Percentiles rank a stretch among this genome's conserved stretches.
These are phyloP conservation scores for Kwoniella sp. DNA, from an alignment of 768 basidiomycete genomes.

Conservation along the genomic window DNA sequence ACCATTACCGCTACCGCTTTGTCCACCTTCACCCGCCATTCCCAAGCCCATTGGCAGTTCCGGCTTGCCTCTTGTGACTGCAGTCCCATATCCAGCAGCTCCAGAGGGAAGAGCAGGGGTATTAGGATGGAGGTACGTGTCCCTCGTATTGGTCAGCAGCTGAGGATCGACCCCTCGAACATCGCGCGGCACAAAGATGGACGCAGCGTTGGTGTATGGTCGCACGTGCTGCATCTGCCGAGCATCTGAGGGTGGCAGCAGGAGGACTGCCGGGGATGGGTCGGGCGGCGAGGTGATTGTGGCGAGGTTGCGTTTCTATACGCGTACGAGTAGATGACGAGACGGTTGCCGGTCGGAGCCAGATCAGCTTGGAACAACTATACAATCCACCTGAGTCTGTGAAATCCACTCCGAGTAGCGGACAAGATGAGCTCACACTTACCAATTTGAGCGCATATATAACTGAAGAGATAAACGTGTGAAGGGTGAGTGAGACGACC, in stretches of 20 bases:
- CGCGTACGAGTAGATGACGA: too few species aligned
- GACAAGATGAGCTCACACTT: too few species aligned
- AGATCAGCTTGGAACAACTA: too few species aligned
- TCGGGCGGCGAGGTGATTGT: slow-evolving; percentile 39
- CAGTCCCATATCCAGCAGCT: too few species aligned
- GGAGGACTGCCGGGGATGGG: slow-evolving; percentile 38
- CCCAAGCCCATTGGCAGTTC: background rate
- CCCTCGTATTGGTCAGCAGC: background rate
- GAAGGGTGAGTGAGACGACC: slow-evolving; percentile 19
- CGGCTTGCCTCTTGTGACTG: too few species aligned
- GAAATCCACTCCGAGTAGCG: too few species aligned
- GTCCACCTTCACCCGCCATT: background rate
- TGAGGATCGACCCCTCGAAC: background rate
- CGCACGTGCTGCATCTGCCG: slow-evolving; percentile 18
- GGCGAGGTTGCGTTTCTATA: slow-evolving; percentile 12
- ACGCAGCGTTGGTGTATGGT: slow-evolving; percentile 9
- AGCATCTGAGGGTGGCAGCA: slow-evolving; percentile 34
- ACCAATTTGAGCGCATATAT: slow-evolving; percentile 25
- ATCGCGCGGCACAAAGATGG: slow-evolving; percentile 23
- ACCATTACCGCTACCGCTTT: background rate
- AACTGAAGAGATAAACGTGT: slow-evolving; percentile 27
- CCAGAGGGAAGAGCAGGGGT: background rate
- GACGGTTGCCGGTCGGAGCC: too few species aligned
- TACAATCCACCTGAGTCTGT: too few species aligned
- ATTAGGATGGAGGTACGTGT: background rate